phyloP scores from a whole-genome alignment of 1,139 yeast genomes.

The Candida glucosophila region DNA sequence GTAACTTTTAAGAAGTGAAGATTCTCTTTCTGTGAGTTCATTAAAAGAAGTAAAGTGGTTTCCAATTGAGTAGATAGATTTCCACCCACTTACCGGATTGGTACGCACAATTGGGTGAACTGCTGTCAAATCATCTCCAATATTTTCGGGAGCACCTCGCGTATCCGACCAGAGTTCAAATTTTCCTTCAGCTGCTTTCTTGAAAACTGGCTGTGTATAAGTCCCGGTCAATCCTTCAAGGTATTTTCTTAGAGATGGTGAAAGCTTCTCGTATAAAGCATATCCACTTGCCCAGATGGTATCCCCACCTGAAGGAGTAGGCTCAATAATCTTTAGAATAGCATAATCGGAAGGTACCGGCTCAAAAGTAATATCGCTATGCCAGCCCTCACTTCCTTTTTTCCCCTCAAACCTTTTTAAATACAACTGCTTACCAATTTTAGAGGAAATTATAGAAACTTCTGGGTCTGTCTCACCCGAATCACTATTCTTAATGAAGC shows the following conservation, averaged over 20 bases:
- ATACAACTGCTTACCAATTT: conserved; percentile 1
- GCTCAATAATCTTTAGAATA: conserved; percentile 2
- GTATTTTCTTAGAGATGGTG: conserved; percentile 2
- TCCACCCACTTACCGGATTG: conserved; percentile 24
- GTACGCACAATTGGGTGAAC: conserved; percentile 20
- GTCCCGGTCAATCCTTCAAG: conserved; percentile 3
- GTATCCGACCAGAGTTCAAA: conserved; percentile 2
- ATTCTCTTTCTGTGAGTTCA: conserved; percentile 16
- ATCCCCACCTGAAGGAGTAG: conserved; percentile 3
- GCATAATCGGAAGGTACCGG: conserved; percentile 3
- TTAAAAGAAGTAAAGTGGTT: conserved; percentile 6
- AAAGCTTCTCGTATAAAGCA: conserved; percentile 3
- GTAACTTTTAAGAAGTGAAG: conserved; percentile 14
- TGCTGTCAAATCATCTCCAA: conserved; percentile 4
- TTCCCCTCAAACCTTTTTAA: not conserved
- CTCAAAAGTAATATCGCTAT: conserved; percentile 4
- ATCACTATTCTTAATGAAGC: conserved; percentile 4
- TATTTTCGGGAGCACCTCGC: conserved; percentile 4
- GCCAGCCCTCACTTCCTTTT: conserved; percentile 2
- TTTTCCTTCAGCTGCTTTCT: conserved; percentile 3
- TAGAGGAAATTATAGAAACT: conserved; percentile 5
- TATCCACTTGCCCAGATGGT: conserved; percentile 5
- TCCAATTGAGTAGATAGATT: conserved; percentile 14
- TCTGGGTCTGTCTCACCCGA: conserved; percentile 3
- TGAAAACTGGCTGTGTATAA: conserved; percentile 3